These are phyloP conservation scores for Podospora pseudoanserina DNA, from an alignment of 495 filamentous ascomycete genomes.

Conservation along the genomic window DNA sequence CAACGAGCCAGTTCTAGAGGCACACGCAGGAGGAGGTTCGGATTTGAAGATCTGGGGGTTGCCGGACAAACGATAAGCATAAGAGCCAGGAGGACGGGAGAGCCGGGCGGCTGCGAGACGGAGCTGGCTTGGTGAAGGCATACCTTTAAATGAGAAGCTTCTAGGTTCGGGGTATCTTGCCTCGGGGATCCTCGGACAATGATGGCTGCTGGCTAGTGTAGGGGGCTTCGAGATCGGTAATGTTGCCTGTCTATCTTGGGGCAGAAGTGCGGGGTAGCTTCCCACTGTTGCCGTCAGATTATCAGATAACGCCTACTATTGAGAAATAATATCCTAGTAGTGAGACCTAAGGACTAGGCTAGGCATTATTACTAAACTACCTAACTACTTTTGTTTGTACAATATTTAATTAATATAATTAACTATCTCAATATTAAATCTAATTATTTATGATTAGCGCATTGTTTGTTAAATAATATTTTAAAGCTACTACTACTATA, in stretches of 20 bases:
- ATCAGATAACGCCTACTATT: neutral
- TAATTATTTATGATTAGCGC: too few species aligned
- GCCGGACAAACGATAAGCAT: conserved; percentile 16
- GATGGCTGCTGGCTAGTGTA: neutral
- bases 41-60: conserved; percentile 6
- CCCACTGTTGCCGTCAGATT: neutral
- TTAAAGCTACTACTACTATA: too few species aligned
- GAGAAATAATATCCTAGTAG: too few species aligned
- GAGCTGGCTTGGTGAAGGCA: conserved; percentile 21
- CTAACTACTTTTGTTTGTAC: too few species aligned
- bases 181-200: neutral
- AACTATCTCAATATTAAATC: too few species aligned
- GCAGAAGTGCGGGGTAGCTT: conserved; percentile 26
- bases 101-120: conserved; percentile 16
- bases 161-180: neutral
- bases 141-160: neutral
- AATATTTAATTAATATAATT: too few species aligned
- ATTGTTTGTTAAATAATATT: too few species aligned
- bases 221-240: neutral
- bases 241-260: neutral
- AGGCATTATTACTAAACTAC: too few species aligned
- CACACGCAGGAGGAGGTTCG: neutral
- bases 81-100: conserved; percentile 14
- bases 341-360: too few species aligned
- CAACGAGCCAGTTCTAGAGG: neutral